phyloP scores from a whole-genome alignment of 495 filamentous ascomycete genomes.

The Aspergillus olivimuriae region DNA sequence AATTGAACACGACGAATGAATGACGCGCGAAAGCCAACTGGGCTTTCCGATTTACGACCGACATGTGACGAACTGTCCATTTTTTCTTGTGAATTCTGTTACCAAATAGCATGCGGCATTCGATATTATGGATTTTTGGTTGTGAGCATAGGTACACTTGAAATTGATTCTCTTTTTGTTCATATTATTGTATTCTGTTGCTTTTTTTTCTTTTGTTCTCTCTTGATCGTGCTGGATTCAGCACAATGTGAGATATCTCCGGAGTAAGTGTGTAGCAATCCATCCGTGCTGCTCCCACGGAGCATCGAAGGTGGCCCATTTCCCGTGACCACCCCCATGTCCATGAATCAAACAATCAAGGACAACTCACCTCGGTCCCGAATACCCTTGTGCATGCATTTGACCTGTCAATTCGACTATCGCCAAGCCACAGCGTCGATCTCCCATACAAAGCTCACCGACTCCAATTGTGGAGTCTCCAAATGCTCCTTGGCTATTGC shows the following conservation, averaged over 20 bases:
- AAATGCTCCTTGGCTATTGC: neutral
- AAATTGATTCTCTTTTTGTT: too few species aligned
- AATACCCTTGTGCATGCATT: neutral
- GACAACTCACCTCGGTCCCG: too few species aligned
- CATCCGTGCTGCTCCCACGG: too few species aligned
- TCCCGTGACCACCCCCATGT: too few species aligned
- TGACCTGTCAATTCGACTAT: neutral
- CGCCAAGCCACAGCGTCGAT: neutral
- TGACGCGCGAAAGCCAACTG: neutral
- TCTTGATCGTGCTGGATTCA: too few species aligned
- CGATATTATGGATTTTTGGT: neutral
- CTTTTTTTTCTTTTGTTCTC: too few species aligned
- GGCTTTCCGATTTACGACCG: conserved; percentile 11
- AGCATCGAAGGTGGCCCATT: too few species aligned
- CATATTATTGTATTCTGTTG: too few species aligned
- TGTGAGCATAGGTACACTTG: too few species aligned
- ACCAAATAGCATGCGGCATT: neutral
- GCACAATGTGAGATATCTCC: too few species aligned
- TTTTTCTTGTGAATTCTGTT: neutral
- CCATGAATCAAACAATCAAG: too few species aligned
- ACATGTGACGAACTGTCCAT: conserved; percentile 10
- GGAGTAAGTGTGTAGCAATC: too few species aligned
- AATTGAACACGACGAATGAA: neutral
- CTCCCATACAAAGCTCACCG: neutral
- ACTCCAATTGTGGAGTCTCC: neutral